Evolutionary conservation across 306 rosid species (phyloP), one percentile per base, ranked within the genome.

Genomic region (Inga laurina): DNA sequence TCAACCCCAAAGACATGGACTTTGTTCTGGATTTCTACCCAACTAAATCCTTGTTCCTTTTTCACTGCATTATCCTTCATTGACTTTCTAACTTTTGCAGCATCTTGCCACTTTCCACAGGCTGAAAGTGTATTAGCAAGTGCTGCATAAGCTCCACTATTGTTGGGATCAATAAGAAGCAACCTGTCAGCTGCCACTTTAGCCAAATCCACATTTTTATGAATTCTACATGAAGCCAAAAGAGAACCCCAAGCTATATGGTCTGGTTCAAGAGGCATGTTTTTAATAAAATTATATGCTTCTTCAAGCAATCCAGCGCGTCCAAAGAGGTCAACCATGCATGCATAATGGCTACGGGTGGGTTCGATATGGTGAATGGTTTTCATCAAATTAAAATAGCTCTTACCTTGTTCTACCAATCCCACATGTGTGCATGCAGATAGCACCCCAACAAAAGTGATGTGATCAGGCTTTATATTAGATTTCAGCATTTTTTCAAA

Each of bases 271-370:
- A 90, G 70, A 70, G 94, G 96, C 97, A 91, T 92, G 75, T 49
- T 73, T 88, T 73, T 57, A 56, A 93, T 90, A 79, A 93, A 89
- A 46, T 78, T 22, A 59, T 90, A 88, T 72, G 98, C 97, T 80
- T 95, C 98, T 83, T 89, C 91, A 68, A 92, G 94, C 88, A 93
- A 86, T 80, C 98, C 98, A 76, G 97, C 95, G 51, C 98, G 93
- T 32, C 97, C 97, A 64, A 87, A 85, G 39, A 95, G 91, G 86
- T 93, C 98, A 75, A 91, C 79, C 91, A 93, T 93, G 90, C 97
- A 95, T 8, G 94, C 95, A 27, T 82, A 91, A 89, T 91, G 98
- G 82, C 97, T 92, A 69, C 57, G 72, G 81, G 95, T 91, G 57
- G 97, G 97, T 89, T 92, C 91, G 54, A 95, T 93, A 85, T 85